Evolutionary conservation across 345 rosid species (phyloP).

Genomic region (Acer yangbiense): DNA sequence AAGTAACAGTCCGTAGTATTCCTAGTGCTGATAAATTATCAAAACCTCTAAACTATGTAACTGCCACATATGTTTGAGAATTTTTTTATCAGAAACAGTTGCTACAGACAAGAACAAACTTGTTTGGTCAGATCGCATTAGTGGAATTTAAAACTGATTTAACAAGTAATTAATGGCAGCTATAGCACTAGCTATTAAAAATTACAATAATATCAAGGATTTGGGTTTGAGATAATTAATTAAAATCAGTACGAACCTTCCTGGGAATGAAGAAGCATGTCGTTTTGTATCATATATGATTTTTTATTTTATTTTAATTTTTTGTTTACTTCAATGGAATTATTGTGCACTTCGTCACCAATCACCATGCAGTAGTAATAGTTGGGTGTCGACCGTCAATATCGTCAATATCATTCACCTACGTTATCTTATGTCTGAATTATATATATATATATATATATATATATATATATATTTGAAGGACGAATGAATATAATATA

Average conservation of each 20-base stretch:
- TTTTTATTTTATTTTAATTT: neutral
- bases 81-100: constrained; percentile 1
- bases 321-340: neutral
- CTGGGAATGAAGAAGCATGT: neutral
- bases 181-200: neutral
- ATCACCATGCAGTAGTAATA: neutral
- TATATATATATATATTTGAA: no score
- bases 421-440: no score
- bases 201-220: neutral
- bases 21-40: no score
- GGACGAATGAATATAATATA: no score
- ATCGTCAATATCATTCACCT: no score
- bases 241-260: neutral
- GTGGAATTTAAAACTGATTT: neutral
- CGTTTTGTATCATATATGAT: neutral
- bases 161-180: neutral
- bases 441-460: no score
- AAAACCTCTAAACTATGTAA: no score
- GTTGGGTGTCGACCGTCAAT: neutral
- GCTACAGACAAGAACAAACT: neutral
- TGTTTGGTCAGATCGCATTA: neutral
- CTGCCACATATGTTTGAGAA: no score
- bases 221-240: neutral
- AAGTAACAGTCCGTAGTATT: no score
- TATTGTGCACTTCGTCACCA: neutral